phyloP scores from a whole-genome alignment of 352 stramenopile genomes.

The Globisporangium cederbergense region DNA sequence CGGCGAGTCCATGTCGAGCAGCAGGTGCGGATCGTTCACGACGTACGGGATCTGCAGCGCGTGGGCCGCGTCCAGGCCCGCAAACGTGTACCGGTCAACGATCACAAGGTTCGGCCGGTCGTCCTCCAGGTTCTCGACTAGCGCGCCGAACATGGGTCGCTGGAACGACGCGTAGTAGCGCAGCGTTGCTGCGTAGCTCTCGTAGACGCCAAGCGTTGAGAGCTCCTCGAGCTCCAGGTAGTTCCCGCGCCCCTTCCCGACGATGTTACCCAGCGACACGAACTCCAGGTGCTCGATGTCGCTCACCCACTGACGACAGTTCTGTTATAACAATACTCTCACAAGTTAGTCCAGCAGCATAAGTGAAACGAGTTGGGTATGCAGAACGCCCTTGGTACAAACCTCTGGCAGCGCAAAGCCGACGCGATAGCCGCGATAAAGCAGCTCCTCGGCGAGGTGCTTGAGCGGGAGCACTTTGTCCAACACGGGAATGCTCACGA shows the following conservation, averaged over 20 bases:
- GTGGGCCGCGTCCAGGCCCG: slow-evolving; percentile 66
- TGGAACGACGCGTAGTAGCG: slow-evolving; percentile 80
- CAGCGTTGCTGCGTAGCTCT: slow-evolving; percentile 63
- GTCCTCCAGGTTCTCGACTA: slow-evolving; percentile 60
- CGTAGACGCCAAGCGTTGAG: slow-evolving; percentile 41
- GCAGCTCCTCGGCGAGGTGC: slow-evolving; percentile 67
- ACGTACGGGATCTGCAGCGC: slow-evolving; percentile 67
- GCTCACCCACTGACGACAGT: slow-evolving; percentile 72
- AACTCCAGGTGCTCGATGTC: slow-evolving; percentile 79
- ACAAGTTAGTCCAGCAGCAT: neutral
- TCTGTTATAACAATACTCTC: slow-evolving; percentile 23
- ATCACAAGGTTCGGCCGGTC: slow-evolving; percentile 69
- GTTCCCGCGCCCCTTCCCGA: slow-evolving; percentile 29
- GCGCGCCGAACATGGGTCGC: slow-evolving; percentile 57
- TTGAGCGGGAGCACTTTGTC: slow-evolving; percentile 83
- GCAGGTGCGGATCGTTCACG: slow-evolving; percentile 75
- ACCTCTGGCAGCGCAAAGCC: slow-evolving; percentile 79
- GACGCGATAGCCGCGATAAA: slow-evolving; percentile 70
- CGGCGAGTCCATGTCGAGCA: slow-evolving; percentile 84
- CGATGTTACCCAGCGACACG: slow-evolving; percentile 69
- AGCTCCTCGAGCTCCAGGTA: slow-evolving; percentile 32
- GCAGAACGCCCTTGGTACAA: neutral
- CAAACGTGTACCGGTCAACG: slow-evolving; percentile 82
- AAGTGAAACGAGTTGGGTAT: neutral
- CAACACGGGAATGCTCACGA: slow-evolving; percentile 82